phyloP scores from a whole-genome alignment of 352 stramenopile genomes.

The Globisporangium cylindrosporum region DNA sequence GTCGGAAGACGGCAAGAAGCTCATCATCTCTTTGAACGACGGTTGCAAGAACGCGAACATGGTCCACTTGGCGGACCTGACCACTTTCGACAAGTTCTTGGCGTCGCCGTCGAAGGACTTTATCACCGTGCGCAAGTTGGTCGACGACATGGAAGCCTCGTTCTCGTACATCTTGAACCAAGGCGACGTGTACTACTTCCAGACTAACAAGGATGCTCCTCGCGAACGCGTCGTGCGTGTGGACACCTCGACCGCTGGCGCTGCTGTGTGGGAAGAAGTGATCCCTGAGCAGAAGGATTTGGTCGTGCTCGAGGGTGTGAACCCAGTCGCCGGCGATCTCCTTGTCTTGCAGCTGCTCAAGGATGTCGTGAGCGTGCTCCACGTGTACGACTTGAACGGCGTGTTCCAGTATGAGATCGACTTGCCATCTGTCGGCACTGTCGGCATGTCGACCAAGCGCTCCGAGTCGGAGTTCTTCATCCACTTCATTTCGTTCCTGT shows the following conservation, averaged over 20 bases:
- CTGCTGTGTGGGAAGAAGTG: conserved; percentile 68
- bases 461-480: conserved; percentile 86
- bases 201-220: conserved; percentile 79
- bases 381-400: conserved; percentile 75
- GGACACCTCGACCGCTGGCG: conserved; percentile 21
- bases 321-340: conserved; percentile 61
- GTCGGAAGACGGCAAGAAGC: conserved; percentile 73
- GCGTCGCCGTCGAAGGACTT: conserved; percentile 25
- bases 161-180: conserved; percentile 90
- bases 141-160: conserved; percentile 83
- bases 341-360: conserved; percentile 79
- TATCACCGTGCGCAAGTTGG: conserved; percentile 68
- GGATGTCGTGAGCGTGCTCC: conserved; percentile 77
- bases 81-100: conserved; percentile 48
- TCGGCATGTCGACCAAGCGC: conserved; percentile 65
- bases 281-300: conserved; percentile 72
- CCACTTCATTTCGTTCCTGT: conserved; percentile 87
- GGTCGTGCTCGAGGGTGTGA: conserved; percentile 74
- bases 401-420: conserved; percentile 74
- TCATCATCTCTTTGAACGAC: conserved; percentile 77
- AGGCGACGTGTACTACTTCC: conserved; percentile 85
- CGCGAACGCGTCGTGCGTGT: conserved; percentile 71
- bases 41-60: conserved; percentile 90
- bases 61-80: conserved; percentile 70
- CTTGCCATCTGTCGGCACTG: conserved; percentile 65